Conservation (phyloP, 306 rosid species). For the Medicago ruthenica region DNA sequence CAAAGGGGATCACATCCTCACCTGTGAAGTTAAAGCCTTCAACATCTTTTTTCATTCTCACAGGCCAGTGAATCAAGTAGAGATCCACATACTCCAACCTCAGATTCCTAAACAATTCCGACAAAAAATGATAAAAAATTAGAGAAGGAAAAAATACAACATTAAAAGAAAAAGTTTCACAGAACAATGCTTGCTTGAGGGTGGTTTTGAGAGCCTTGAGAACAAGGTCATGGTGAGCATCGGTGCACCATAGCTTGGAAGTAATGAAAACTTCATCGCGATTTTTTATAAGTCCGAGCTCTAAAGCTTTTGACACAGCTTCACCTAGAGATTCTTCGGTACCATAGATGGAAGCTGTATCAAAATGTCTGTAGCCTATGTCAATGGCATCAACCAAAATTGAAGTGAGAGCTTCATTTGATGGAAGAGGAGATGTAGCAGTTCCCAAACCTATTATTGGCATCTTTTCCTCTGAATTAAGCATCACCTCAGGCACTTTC, state of each 20-base stretch:
- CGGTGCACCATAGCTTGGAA: conserved; percentile 55
- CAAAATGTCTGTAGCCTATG: background rate
- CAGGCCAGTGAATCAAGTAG: conserved; percentile 10
- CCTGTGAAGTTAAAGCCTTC: background rate
- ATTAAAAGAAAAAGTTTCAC: no score
- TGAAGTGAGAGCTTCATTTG: conserved; percentile 1
- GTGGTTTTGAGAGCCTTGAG: conserved; percentile 58
- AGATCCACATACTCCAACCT: conserved; percentile 25
- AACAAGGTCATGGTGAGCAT: conserved; percentile 59
- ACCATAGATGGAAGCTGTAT: conserved; percentile 26
- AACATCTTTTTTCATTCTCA: background rate
- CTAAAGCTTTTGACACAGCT: conserved; percentile 49
- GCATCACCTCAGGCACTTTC: conserved; percentile 35
- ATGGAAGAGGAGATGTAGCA: conserved; percentile 24
- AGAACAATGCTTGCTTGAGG: conserved; percentile 41
- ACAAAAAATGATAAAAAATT: background rate
- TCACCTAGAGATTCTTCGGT: conserved; percentile 50
- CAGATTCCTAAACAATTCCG: conserved; percentile 37
- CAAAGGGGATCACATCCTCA: conserved; percentile 21
- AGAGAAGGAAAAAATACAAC: background rate
- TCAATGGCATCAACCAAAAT: background rate
- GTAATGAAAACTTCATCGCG: conserved; percentile 60
- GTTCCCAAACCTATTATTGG: conserved; percentile 47
- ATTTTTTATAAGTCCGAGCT: conserved; percentile 48
- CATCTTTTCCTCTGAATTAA: conserved; percentile 46